Evolutionary conservation across 1,139 yeast species (phyloP), one percentile per base, ranked within the genome.

Genomic region (Debaryomycetaceae sp.): DNA sequence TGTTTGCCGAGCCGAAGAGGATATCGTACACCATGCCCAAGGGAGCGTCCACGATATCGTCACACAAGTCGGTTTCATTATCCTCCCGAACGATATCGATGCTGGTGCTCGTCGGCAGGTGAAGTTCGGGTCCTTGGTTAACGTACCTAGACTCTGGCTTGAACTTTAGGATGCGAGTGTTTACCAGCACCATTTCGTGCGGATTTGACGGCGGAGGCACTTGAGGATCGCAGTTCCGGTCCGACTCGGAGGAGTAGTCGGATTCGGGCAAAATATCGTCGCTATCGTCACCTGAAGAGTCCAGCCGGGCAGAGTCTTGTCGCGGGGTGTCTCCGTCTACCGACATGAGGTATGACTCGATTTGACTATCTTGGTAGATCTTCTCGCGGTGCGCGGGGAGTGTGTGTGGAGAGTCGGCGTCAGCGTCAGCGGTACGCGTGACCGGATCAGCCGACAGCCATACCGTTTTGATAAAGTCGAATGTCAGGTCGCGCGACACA

Each of bases 401-500:
- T 16, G 13, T 7, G 6, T 7, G 7, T 37, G 37, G 6, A 33
- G 11, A 16, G 34, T 43, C 27, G 50, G 36, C 16, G 32, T 25
- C 3, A 51, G 51, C 7, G 49, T 45, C 26, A 13, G 24, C 24
- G 13, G 13, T 7, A 7, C 14, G 11, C 5, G n/a, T 15, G 13
- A 11, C 12, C 12, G 12, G 16, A n/a, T n/a, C 37, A 4, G 39
- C 45, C 28, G 46, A 47, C 29, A 57, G 59, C 86, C 86, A 77
- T 3, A 77, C 59, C 0, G 73, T 63, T 30, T 63, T 67, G 42
- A 90, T 61, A 37, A 85, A 70, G 30, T 78, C 82, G 39, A 69
- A 72, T 0, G 94, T 81, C 3, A 74, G 54, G 47, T 87, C 96
- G 37, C 97, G 62, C 1, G 93, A 75, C 4, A 85, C 62, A 45